Conservation (phyloP, 768 basidiomycete species). For the Crepidotus variabilis region DNA sequence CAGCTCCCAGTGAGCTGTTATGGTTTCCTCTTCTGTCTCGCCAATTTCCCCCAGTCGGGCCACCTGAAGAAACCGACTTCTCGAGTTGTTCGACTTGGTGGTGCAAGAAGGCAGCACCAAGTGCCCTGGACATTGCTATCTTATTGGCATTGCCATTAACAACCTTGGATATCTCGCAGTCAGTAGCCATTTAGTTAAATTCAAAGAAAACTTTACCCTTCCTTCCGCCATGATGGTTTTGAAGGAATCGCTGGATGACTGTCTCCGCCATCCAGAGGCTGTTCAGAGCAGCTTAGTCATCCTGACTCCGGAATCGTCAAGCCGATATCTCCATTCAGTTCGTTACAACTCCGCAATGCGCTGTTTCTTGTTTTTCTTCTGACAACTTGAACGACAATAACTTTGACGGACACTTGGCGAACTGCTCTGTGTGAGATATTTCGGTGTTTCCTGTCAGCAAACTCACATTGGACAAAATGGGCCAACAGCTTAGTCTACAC, state of each 20-base stretch:
- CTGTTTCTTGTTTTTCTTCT: too few relatives aligned
- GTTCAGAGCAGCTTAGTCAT: not conserved
- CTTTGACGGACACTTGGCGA: too few relatives aligned
- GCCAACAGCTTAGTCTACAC: too few relatives aligned
- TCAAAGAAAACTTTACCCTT: not conserved
- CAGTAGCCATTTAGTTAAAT: not conserved
- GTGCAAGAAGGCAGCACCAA: conserved; percentile 82
- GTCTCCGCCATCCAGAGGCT: not conserved
- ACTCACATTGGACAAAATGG: too few relatives aligned
- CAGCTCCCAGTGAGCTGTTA: conserved; percentile 13
- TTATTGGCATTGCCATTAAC: conserved; percentile 43
- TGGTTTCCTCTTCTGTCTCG: conserved; percentile 37
- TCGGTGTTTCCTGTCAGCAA: too few relatives aligned
- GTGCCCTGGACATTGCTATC: conserved; percentile 80
- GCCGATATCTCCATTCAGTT: not conserved
- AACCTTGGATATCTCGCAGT: conserved; percentile 10
- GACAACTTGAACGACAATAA: too few relatives aligned
- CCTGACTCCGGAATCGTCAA: not conserved
- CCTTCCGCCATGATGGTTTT: conserved; percentile 7
- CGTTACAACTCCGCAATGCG: too few relatives aligned
- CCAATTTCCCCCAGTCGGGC: conserved; percentile 58
- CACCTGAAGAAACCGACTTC: conserved; percentile 55
- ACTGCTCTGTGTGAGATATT: too few relatives aligned
- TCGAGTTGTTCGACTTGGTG: conserved; percentile 90
- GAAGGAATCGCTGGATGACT: not conserved